Percentiles rank a stretch among this genome's conserved stretches.
These are phyloP conservation scores for Xylariaceae sp. DNA, from an alignment of 2,329 filamentous ascomycete species.

Conservation along the genomic window DNA sequence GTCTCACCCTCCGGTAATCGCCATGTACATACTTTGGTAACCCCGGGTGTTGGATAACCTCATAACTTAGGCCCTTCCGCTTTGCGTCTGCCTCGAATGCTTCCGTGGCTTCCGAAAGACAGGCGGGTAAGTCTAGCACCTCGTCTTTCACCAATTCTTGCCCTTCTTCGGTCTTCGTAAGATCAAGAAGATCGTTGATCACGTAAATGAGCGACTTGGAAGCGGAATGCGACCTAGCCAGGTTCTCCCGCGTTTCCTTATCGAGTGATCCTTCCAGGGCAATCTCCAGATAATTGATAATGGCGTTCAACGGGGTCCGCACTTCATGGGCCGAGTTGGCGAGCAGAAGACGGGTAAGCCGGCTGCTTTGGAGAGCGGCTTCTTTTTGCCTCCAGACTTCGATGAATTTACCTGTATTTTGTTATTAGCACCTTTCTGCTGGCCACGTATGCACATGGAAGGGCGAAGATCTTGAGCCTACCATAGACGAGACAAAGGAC, in stretches of 20 bases:
- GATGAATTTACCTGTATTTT: conserved; percentile 61
- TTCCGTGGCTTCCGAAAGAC: conserved; percentile 71
- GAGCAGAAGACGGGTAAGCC: conserved; percentile 70
- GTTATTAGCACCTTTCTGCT: conserved; percentile 1
- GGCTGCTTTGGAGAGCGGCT: conserved; percentile 72
- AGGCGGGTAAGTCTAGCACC: conserved; percentile 64
- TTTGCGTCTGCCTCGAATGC: conserved; percentile 69
- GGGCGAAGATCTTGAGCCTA: conserved; percentile 34
- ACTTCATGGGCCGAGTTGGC: conserved; percentile 91
- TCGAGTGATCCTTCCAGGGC: conserved; percentile 77
- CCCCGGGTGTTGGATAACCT: conserved; percentile 61
- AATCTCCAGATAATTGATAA: conserved; percentile 92
- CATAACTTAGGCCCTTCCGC: conserved; percentile 68
- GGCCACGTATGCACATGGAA: neutral
- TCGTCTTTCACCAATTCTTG: conserved; percentile 75
- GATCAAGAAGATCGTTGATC: conserved; percentile 83
- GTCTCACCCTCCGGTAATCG: conserved; percentile 73
- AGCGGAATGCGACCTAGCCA: conserved; percentile 79
- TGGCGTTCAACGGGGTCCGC: conserved; percentile 83
- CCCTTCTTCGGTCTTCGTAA: conserved; percentile 84
- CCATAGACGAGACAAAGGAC: conserved; percentile 84
- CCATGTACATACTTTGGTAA: conserved; percentile 69
- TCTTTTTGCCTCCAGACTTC: conserved; percentile 92
- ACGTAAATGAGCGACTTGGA: conserved; percentile 91
- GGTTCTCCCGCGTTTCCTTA: conserved; percentile 75